A percentile compares a stretch with the other conserved stretches of the same genome.
These are phyloP conservation scores for Cladosporium sphaerospermum DNA, from an alignment of 2,329 filamentous ascomycete species.

Conservation along the genomic window DNA sequence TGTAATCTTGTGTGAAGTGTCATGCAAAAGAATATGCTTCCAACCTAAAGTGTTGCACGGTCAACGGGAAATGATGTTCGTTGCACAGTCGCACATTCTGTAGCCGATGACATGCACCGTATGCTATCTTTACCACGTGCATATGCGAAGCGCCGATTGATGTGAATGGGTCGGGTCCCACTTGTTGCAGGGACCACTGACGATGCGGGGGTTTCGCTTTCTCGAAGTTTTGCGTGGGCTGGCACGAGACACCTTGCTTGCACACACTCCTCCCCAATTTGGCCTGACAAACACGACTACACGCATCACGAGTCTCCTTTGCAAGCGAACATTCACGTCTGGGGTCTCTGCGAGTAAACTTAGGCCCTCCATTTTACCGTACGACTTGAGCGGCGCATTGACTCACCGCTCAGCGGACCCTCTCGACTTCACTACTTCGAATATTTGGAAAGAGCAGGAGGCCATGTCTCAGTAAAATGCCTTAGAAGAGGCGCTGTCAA, in stretches of 20 bases:
- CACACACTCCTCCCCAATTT: not conserved
- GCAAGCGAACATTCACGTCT: not conserved
- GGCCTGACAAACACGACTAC: not conserved
- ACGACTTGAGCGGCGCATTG: slow-evolving; percentile 1
- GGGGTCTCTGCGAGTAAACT: not conserved
- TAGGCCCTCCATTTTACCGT: not conserved
- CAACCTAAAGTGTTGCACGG: no score
- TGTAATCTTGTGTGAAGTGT: no score
- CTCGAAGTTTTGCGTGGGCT: not conserved
- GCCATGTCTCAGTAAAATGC: slow-evolving; percentile 11
- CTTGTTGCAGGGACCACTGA: no score
- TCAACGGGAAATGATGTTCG: no score
- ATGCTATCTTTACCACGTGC: no score
- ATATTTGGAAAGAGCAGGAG: slow-evolving; percentile 7
- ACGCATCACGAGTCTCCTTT: not conserved
- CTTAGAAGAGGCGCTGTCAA: slow-evolving; percentile 3
- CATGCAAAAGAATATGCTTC: no score
- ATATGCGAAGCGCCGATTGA: no score
- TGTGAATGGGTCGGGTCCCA: no score
- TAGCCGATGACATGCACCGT: no score
- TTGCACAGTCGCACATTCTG: no score
- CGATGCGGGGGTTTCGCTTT: no score
- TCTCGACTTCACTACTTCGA: slow-evolving; percentile 1
- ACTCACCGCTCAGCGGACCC: slow-evolving; percentile 6
- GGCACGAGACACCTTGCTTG: slow-evolving; percentile 10